These are phyloP conservation scores for Acanthamoeba lenticulata DNA, from an alignment of 208 protist species.

Conservation along the genomic window DNA sequence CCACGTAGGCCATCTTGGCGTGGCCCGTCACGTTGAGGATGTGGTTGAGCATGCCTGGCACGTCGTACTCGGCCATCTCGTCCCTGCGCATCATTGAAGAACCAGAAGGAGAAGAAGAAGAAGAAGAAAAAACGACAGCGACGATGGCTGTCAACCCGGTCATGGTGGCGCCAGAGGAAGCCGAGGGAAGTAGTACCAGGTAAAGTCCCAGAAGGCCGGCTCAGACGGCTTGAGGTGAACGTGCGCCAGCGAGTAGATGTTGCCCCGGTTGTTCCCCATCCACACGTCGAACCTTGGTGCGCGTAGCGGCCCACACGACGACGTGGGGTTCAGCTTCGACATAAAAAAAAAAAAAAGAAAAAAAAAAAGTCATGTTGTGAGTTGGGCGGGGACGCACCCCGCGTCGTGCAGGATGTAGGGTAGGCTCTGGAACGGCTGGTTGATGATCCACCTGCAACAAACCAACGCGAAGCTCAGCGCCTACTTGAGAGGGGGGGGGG, in stretches of 20 bases:
- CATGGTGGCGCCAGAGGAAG: background rate
- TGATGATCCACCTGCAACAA: conserved; percentile 73
- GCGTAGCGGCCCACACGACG: no score
- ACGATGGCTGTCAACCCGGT: no score
- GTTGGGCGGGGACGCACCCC: conserved; percentile 42
- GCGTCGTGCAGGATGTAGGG: conserved; percentile 77
- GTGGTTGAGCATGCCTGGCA: conserved; percentile 71
- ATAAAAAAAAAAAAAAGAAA: no score
- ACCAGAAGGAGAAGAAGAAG: background rate
- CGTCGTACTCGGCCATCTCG: conserved; percentile 73
- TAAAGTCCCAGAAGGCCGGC: conserved; percentile 75
- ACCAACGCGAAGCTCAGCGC: background rate
- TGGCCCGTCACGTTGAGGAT: background rate
- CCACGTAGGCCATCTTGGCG: conserved; percentile 67
- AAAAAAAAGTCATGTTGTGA: background rate
- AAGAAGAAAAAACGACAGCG: background rate
- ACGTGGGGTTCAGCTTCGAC: background rate
- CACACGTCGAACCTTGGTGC: conserved; percentile 78
- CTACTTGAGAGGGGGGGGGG: background rate
- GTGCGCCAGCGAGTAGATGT: conserved; percentile 76
- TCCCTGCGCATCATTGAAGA: conserved; percentile 24
- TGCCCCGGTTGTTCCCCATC: conserved; percentile 80
- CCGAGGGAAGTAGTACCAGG: background rate
- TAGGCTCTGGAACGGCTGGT: conserved; percentile 70
- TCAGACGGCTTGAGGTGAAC: background rate